Evolutionary conservation across 495 filamentous ascomycete species (phyloP), one percentile per base, ranked within the genome.

Genomic region (Talaromyces nanjingensis): DNA sequence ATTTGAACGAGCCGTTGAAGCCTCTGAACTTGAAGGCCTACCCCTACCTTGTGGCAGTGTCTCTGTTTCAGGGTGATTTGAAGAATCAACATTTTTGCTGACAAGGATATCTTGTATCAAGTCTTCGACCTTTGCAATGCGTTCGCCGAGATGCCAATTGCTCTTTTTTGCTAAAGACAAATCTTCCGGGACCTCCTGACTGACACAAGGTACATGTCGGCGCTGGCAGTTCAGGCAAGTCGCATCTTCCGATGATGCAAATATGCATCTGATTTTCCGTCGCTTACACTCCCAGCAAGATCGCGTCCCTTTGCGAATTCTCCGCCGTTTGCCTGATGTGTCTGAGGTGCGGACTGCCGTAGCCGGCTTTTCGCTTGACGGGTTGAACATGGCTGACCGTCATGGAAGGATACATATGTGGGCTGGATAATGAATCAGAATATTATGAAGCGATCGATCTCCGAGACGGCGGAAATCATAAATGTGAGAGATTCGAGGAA

Each of bases 251-350:
- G 66, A 31, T 11, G 59, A 5, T 56, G 65, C 64, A 64, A 79
- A 80, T 25, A 69, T 77, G 67, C 81, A 83, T 47, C 73, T 73
- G 57, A 78, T 73, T 62, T 84, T 84, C 2, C 79, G 74, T 54
- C 74, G 76, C 56, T 80, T 81, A 68, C 81, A 83, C 64, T 81
- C 80, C 79, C 79, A 82, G 65, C 80, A 84, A 63, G 78, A 81
- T 12, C 71, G 74, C 2, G 79, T 83, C 14, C 81, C 80, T 62
- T 82, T 84, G 20, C 79, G 76, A 34, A 81, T 49, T 63, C 66
- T 75, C 73, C 64, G 64, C n/a, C 20, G 66, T 45, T 66, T 69
- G 37, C 52, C 59, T 55, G 24, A 55, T 55, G 24, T 24, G 22
- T 55, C 52, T 47, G 39, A n/a, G 59, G 18, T 49, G 3, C 8